Evolutionary conservation across 225 moss, liverwort and hornwort genomes (phyloP).

Genomic region (Anthoceros angustus): DNA sequence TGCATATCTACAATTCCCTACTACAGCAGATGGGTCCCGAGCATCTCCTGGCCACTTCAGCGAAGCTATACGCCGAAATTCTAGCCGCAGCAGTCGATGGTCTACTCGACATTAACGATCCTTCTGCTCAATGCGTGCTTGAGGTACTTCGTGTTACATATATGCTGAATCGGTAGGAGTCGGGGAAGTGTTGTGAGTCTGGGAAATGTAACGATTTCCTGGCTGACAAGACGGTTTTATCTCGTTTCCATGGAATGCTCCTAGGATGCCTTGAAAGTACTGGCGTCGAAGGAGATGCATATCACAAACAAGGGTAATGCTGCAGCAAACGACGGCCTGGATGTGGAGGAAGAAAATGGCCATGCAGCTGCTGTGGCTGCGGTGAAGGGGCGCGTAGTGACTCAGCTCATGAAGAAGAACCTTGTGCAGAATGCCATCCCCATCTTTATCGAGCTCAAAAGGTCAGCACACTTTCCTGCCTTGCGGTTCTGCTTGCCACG

Average conservation of each 20-base stretch:
- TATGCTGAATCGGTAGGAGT: too few relatives aligned
- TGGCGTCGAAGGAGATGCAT: conserved; percentile 37
- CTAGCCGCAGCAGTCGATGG: conserved; percentile 42
- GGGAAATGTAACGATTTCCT: not conserved
- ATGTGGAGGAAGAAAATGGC: conserved; percentile 30
- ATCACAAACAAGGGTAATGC: conserved; percentile 12
- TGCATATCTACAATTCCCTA: conserved; percentile 31
- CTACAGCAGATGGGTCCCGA: conserved; percentile 46
- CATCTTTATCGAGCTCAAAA: conserved; percentile 42
- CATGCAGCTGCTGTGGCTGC: conserved; percentile 32
- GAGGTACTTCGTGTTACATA: conserved; percentile 15
- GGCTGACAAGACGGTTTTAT: not conserved
- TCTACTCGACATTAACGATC: conserved; percentile 30
- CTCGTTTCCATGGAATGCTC: conserved; percentile 3
- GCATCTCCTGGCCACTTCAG: conserved; percentile 37
- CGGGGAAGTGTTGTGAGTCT: too few relatives aligned
- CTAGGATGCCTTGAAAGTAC: conserved; percentile 32
- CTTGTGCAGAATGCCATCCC: conserved; percentile 44
- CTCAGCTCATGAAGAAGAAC: conserved; percentile 46
- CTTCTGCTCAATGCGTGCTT: conserved; percentile 28
- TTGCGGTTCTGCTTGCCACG: not conserved
- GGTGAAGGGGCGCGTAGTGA: conserved; percentile 41
- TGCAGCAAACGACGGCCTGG: conserved; percentile 16
- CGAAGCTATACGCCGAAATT: conserved; percentile 37
- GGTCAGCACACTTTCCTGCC: conserved; percentile 12